phyloP scores from a whole-genome alignment of 495 filamentous ascomycete species.

The Podospora anserina region DNA sequence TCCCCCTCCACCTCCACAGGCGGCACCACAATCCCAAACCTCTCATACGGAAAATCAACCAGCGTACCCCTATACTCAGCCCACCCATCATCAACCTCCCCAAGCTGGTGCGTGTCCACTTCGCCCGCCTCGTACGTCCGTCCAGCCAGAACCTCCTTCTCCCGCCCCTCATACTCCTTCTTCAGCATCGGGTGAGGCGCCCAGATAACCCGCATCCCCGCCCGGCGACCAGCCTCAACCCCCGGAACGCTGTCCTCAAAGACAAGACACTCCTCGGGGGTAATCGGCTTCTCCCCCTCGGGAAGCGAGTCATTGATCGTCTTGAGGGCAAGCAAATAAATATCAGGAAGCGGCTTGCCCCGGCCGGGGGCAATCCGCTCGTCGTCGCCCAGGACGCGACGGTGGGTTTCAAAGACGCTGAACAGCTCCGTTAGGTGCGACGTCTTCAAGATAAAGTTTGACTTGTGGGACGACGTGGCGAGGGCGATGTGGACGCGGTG shows the following conservation, averaged over 20 bases:
- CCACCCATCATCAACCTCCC: conserved; percentile 71
- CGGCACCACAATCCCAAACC: conserved; percentile 61
- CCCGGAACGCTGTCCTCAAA: conserved; percentile 95
- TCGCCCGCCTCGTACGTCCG: conserved; percentile 63
- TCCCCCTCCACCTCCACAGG: conserved; percentile 37
- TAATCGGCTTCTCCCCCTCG: conserved; percentile 63
- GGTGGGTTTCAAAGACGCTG: conserved; percentile 60
- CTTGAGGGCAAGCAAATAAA: conserved; percentile 83
- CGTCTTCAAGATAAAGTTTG: conserved; percentile 79
- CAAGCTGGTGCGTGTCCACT: conserved; percentile 49
- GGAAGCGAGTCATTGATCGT: conserved; percentile 73
- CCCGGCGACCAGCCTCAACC: conserved; percentile 84
- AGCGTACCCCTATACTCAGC: conserved; percentile 59
- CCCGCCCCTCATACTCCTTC: conserved; percentile 69
- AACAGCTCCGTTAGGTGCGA: conserved; percentile 71
- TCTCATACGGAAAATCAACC: conserved; percentile 68
- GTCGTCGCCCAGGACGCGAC: conserved; percentile 84
- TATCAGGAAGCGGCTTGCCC: conserved; percentile 93
- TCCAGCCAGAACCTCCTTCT: conserved; percentile 80
- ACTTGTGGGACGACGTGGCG: conserved; percentile 69
- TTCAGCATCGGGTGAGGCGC: conserved; percentile 78
- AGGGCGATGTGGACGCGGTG: conserved; percentile 74
- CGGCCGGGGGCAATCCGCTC: conserved; percentile 69
- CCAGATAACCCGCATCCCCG: conserved; percentile 96
- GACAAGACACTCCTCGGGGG: conserved; percentile 85